These are phyloP conservation scores for Rosa lucieae DNA, from an alignment of 306 rosid species.

Conservation along the genomic window DNA sequence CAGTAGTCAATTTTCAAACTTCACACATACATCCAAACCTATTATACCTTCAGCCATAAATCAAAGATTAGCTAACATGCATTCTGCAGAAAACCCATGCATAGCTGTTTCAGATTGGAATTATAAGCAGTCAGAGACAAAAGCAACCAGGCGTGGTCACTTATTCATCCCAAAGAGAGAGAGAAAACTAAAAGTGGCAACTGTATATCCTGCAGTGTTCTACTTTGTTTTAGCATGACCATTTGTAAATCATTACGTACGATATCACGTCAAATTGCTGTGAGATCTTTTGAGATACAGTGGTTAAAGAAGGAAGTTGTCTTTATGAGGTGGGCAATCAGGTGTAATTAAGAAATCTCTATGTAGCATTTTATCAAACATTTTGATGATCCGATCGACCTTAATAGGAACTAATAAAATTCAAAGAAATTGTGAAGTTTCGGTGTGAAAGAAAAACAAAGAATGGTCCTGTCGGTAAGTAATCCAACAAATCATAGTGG, in stretches of 20 bases:
- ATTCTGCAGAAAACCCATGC: conserved; percentile 2
- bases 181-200: background rate
- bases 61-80: conserved; percentile 9
- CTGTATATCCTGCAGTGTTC: background rate
- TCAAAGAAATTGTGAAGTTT: too few species aligned
- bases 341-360: too few species aligned
- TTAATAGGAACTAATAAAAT: too few species aligned
- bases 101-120: background rate
- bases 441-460: too few species aligned
- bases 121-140: background rate
- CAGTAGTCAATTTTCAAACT: background rate
- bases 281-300: background rate
- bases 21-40: background rate
- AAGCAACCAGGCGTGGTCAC: conserved; percentile 10
- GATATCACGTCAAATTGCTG: background rate
- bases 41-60: background rate
- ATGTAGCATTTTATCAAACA: too few species aligned
- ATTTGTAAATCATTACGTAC: background rate
- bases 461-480: too few species aligned
- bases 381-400: too few species aligned
- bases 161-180: background rate
- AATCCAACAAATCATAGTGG: too few species aligned
- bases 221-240: background rate
- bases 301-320: background rate
- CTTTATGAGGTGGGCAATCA: background rate